phyloP scores from a whole-genome alignment of 768 basidiomycete species.

The Lentinula edodes region DNA sequence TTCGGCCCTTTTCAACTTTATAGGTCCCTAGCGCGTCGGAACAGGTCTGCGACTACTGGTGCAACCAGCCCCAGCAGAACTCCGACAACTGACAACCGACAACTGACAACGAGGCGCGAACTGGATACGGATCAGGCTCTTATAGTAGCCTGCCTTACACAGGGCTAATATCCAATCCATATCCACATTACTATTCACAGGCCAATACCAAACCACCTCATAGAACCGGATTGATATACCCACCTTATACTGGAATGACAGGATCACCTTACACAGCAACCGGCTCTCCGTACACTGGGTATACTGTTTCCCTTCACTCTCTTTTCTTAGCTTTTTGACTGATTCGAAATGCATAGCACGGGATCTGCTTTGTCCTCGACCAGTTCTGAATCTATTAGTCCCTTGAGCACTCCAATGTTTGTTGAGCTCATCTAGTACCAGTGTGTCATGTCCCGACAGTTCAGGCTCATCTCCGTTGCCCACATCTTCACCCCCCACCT shows the following conservation, averaged over 20 bases:
- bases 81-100: no score
- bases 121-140: background rate
- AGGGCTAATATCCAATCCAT: background rate
- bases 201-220: background rate
- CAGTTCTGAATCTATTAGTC: conserved; percentile 22
- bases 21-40: no score
- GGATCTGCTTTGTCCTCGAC: conserved; percentile 36
- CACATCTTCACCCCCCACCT: conserved; percentile 23
- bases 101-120: conserved; percentile 2
- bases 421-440: conserved; percentile 3
- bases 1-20: no score
- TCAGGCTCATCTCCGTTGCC: conserved; percentile 22
- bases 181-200: no score
- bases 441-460: conserved; percentile 22
- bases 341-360: background rate
- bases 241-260: conserved; percentile 15
- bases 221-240: conserved; percentile 8
- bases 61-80: background rate
- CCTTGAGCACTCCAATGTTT: conserved; percentile 13
- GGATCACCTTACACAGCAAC: background rate
- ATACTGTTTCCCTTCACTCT: background rate
- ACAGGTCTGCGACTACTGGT: conserved; percentile 10
- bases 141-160: conserved; percentile 6
- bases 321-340: background rate
- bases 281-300: conserved; percentile 1